Evolutionary conservation across 2,329 filamentous ascomycete genomes (phyloP), one percentile per base, ranked within the genome.

Genomic region (Phaeosphaeriaceae sp.): DNA sequence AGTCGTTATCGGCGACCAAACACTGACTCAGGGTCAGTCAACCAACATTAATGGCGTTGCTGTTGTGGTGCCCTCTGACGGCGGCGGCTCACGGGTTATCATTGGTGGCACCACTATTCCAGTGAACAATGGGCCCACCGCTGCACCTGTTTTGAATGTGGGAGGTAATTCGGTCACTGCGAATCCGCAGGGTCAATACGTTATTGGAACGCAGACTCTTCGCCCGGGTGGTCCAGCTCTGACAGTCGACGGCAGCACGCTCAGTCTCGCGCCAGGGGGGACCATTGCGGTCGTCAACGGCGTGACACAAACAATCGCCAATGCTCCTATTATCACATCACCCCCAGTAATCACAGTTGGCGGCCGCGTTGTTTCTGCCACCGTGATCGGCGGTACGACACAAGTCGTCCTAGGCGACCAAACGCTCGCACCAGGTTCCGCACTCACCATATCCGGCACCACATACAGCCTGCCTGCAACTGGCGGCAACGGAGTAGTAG

Each of bases 281-380:
- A 71, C 67, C 17, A 71, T 76, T 21, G 68, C 79, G 0, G 62
- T 81, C 0, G 68, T 80, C 20, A 77, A 77, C 48, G 75, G 75
- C 20, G 70, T 66, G 5, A 70, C 71, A 2, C 64, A 70, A 22
- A 71, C 68, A 1, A 59, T 77, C 4, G 58, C 56, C 31, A 70
- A 66, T n/a, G 62, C 56, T 13, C 58, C 61, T 1, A 42, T 50
- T 10, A 54, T 61, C 17, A 70, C 67, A 10, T 46, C 22, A 25
- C 40, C 61, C 19, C 66, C 73, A 11, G 60, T 60, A 13, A 49
- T 73, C 7, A 71, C 67, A 0, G 58, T 73, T 10, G 62, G 63
- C 19, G 66, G 63, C 11, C 61, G 68, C 41, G 49, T 56, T 15
- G 51, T 71, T 33, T 55, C 65, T 9, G 67, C 72, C 9, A 71